Conservation (phyloP, 768 basidiomycete genomes). For the Boletus reticuloceps region DNA sequence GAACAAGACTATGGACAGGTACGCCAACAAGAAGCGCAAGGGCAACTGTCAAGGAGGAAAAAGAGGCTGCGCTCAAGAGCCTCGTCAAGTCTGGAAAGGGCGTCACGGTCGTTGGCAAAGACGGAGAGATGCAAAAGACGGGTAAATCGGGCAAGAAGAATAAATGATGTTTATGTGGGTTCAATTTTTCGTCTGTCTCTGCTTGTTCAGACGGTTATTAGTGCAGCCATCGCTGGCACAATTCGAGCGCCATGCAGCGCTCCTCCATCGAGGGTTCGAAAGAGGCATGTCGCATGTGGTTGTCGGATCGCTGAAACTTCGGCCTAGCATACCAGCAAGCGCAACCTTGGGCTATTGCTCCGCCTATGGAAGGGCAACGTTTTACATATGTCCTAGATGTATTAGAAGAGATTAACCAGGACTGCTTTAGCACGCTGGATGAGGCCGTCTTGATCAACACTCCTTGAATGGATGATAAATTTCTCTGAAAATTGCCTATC, state of each 20-base stretch:
- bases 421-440: too few relatives aligned
- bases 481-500: too few relatives aligned
- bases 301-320: neutral
- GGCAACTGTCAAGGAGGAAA: conserved; percentile 68
- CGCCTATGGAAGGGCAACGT: neutral
- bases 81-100: conserved; percentile 84
- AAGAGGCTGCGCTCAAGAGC: conserved; percentile 76
- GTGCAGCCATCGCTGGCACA: neutral
- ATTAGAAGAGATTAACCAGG: neutral
- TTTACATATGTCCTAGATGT: neutral
- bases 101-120: conserved; percentile 85
- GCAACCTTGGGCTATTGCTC: too few relatives aligned
- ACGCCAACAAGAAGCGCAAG: conserved; percentile 43
- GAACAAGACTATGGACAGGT: conserved; percentile 62
- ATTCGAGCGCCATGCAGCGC: neutral
- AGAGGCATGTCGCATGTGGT: neutral
- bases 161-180: conserved; percentile 12
- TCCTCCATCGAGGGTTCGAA: neutral
- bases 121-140: conserved; percentile 34
- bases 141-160: conserved; percentile 12
- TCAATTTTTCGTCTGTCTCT: neutral
- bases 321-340: neutral
- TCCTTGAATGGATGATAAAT: too few relatives aligned
- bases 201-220: neutral
- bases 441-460: too few relatives aligned